Base-by-base conservation (phyloP, 176 grass and related monocot genomes). In the Triticum dicoccoides region DNA sequence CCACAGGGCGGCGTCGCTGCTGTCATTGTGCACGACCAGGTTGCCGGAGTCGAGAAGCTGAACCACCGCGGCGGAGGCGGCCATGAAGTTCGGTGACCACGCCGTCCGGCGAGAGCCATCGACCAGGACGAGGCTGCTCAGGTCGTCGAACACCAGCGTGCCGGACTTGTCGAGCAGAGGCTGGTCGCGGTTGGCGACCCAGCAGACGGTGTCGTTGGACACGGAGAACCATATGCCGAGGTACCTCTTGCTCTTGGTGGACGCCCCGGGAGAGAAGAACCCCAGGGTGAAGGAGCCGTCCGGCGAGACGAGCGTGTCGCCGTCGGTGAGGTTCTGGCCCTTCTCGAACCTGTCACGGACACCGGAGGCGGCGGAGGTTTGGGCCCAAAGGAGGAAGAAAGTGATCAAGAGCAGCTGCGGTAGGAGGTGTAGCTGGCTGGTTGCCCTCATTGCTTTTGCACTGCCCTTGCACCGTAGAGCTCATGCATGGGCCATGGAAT, bases 241-340 rank as follows among this genome's bases (percentile, higher is more conserved):
- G 77, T 51, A 86, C 8, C 77, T 80, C 68, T 80, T 85, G 20
- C 77, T 80, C 68, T 80, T 85, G 20, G 84, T 59, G 21, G 73
- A 49, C 15, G 2, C 18, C 33, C 29, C 47, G 12, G 44, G 70
- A 0, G 74, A 73, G 67, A 87, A 87, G 85, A 87, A 87, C 3
- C 77, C 85, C 27, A 87, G 38, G 13, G 85, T 86, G 67, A 80
- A 86, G 5, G 76, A 71, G 5, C 52, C 77, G 7, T 18, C 18
- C 18, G 35, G 54, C 3, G 85, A 86, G 35, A 80, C 66, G 21
- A 80, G 63, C 3, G 74, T 79, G 14, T 68, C 2, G 14, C 63
- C 84, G 75, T 86, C 84, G 33, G 75, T 86, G 75, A 86, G 9
- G 33, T 79, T 86, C 14, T 27, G 14, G 9, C 83, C 74, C 47